These are phyloP conservation scores for Lyophyllum decastes DNA, from an alignment of 768 basidiomycete genomes.

Conservation along the genomic window DNA sequence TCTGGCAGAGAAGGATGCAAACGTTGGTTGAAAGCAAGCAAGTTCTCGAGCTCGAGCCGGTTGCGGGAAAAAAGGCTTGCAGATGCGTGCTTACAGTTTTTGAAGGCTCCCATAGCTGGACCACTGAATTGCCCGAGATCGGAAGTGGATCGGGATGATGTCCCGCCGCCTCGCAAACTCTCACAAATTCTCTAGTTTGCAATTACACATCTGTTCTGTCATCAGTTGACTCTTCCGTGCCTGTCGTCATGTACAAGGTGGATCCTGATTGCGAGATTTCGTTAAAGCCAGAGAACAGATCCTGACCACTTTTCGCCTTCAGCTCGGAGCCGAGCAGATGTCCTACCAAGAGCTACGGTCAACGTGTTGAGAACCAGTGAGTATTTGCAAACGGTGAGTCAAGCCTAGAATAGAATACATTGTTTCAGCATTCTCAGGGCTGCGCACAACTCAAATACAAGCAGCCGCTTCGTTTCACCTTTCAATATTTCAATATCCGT, in stretches of 20 bases:
- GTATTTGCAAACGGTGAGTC: background rate
- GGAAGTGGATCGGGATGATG: conserved; percentile 16
- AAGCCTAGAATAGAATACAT: background rate
- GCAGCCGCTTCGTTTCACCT: conserved; percentile 1
- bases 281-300: conserved; percentile 1
- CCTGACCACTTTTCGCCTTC: background rate
- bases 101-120: conserved; percentile 1
- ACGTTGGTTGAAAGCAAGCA: background rate
- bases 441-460: background rate
- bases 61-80: background rate
- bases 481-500: background rate
- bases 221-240: background rate
- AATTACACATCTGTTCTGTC: conserved; percentile 10
- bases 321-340: background rate
- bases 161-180: background rate
- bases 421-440: background rate
- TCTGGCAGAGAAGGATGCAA: background rate
- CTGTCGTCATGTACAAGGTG: conserved; percentile 9
- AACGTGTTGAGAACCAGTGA: background rate
- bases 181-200: conserved; percentile 1
- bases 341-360: too few relatives aligned
- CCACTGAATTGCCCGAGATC: conserved; percentile 15
- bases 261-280: conserved; percentile 11
- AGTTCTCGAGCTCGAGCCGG: background rate
- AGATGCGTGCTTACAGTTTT: conserved; percentile 5